A percentile compares a stretch with the other conserved stretches of the same genome.
Evolutionary conservation across 2,329 filamentous ascomycete species (phyloP).

Genomic region (Lachnum nothofagi): DNA sequence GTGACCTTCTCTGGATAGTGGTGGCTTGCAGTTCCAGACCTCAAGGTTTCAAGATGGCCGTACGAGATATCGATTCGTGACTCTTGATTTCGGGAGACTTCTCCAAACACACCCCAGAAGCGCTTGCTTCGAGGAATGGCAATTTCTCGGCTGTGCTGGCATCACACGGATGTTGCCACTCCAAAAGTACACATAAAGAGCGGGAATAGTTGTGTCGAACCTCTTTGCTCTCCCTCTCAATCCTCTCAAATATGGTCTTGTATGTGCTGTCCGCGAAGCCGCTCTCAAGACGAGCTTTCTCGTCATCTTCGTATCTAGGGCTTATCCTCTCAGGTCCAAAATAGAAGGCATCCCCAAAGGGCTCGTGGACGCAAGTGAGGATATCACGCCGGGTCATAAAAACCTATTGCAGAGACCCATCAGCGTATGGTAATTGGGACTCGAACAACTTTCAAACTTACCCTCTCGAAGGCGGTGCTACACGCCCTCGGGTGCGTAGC

Average conservation of each 20-base stretch:
- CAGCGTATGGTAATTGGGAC: constrained; percentile 3
- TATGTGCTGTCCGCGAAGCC: constrained; percentile 69
- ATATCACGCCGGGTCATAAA: constrained; percentile 90
- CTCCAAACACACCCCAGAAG: constrained; percentile 8
- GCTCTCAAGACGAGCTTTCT: constrained; percentile 48
- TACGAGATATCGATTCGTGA: too few relatives aligned
- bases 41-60: too few relatives aligned
- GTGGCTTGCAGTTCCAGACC: too few relatives aligned
- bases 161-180: too few relatives aligned
- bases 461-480: constrained; percentile 94
- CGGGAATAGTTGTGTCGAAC: constrained; percentile 24
- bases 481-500: constrained; percentile 91
- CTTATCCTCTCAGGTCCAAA: constrained; percentile 86
- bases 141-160: neutral
- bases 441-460: constrained; percentile 36
- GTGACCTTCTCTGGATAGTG: too few relatives aligned
- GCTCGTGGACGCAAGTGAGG: constrained; percentile 84
- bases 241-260: constrained; percentile 68
- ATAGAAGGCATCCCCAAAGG: constrained; percentile 95
- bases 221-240: constrained; percentile 68
- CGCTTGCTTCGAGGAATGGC: constrained; percentile 8
- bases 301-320: constrained; percentile 69
- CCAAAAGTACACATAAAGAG: too few relatives aligned
- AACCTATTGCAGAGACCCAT: constrained; percentile 57
- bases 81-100: constrained; percentile 1